phyloP scores from a whole-genome alignment of 2,329 filamentous ascomycete genomes.

The Aspergillus brunneoviolaceus region DNA sequence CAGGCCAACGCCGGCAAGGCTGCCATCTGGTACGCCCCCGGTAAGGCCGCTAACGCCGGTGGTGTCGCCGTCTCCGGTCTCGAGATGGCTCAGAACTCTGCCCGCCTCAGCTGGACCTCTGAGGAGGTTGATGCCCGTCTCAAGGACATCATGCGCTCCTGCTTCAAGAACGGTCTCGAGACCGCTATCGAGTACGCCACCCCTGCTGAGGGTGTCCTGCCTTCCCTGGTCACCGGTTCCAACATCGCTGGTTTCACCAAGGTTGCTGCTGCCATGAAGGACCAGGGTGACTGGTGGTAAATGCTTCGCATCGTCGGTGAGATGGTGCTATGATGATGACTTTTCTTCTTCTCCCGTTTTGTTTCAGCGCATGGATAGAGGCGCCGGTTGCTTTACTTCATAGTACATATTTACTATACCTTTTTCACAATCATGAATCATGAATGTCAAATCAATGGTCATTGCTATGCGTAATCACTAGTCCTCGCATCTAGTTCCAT shows the following conservation, averaged over 20 bases:
- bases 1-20: slow-evolving; percentile 60
- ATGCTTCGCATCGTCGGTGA: slow-evolving; percentile 13
- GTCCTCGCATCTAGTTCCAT: no score
- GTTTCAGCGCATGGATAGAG: slow-evolving; percentile 33
- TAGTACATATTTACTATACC: neutral
- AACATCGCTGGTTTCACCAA: slow-evolving; percentile 99
- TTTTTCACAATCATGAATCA: slow-evolving; percentile 6
- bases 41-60: slow-evolving; percentile 95
- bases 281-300: slow-evolving; percentile 92
- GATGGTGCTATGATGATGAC: slow-evolving; percentile 13
- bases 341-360: slow-evolving; percentile 20
- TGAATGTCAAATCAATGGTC: neutral
- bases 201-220: slow-evolving; percentile 76
- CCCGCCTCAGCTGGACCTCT: slow-evolving; percentile 77
- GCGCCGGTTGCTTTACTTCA: slow-evolving; percentile 28
- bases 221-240: slow-evolving; percentile 85
- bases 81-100: slow-evolving; percentile 98
- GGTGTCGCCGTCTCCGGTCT: slow-evolving; percentile 96
- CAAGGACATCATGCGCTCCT: slow-evolving; percentile 90
- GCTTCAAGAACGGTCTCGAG: slow-evolving; percentile 83
- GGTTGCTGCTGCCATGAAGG: slow-evolving; percentile 90
- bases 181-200: slow-evolving; percentile 88
- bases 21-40: slow-evolving; percentile 92
- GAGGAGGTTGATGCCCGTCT: slow-evolving; percentile 92
- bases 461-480: neutral